phyloP scores from a whole-genome alignment of 2,329 filamentous ascomycete genomes.

The Xylaria sp. region DNA sequence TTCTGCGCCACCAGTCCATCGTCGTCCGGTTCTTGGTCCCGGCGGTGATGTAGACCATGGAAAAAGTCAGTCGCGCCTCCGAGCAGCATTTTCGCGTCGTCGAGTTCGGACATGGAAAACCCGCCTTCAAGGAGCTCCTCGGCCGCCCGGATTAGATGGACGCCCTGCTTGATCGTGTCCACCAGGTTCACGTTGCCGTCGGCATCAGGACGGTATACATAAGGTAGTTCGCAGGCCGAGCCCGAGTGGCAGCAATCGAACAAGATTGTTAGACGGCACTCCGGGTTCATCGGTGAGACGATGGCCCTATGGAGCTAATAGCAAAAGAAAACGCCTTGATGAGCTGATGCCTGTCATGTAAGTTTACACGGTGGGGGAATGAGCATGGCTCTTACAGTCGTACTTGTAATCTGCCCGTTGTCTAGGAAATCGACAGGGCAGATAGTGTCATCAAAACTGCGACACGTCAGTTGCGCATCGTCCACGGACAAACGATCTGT shows the following conservation, averaged over 20 bases:
- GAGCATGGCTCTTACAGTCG: constrained; percentile 46
- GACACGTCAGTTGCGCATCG: constrained; percentile 13
- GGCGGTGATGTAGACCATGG: constrained; percentile 60
- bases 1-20: constrained; percentile 58
- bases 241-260: constrained; percentile 73
- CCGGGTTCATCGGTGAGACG: constrained; percentile 61
- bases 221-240: constrained; percentile 68
- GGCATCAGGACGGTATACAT: constrained; percentile 65
- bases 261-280: constrained; percentile 64
- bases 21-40: constrained; percentile 51
- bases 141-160: constrained; percentile 62
- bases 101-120: constrained; percentile 57
- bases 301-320: constrained; percentile 60
- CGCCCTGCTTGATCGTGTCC: constrained; percentile 64
- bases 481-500: neutral
- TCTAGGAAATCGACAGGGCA: constrained; percentile 63
- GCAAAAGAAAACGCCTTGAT: neutral
- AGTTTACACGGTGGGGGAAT: neutral
- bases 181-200: constrained; percentile 67
- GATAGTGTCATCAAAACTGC: constrained; percentile 61
- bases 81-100: constrained; percentile 63
- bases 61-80: constrained; percentile 66
- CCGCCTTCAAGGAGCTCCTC: constrained; percentile 61
- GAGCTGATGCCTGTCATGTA: constrained; percentile 14
- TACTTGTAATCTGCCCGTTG: constrained; percentile 65